phyloP scores from a whole-genome alignment of 2,329 filamentous ascomycete genomes.

The Hymenoscyphus repandus region DNA sequence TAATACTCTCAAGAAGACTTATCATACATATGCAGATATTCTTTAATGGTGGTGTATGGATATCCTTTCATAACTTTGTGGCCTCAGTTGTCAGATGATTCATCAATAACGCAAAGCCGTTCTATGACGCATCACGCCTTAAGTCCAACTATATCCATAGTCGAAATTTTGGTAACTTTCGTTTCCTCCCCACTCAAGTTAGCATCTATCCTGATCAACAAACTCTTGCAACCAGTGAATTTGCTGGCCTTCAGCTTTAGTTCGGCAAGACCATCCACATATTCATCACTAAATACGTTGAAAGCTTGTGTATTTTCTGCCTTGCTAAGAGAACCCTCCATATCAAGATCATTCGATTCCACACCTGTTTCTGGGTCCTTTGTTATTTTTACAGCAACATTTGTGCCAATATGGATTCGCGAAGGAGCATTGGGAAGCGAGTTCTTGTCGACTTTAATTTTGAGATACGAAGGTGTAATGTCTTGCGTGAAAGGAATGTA shows the following conservation, averaged over 20 bases:
- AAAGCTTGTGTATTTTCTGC: constrained; percentile 26
- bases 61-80: too few relatives aligned
- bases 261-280: constrained; percentile 22
- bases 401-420: constrained; percentile 23
- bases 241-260: constrained; percentile 28
- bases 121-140: constrained; percentile 16
- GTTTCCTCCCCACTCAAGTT: constrained; percentile 27
- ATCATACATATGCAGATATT: too few relatives aligned
- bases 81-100: too few relatives aligned
- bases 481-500: constrained; percentile 23
- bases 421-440: constrained; percentile 22
- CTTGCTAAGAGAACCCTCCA: constrained; percentile 22
- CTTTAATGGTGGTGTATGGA: too few relatives aligned
- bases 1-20: too few relatives aligned
- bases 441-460: constrained; percentile 21
- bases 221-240: constrained; percentile 25
- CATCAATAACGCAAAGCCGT: too few relatives aligned
- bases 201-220: constrained; percentile 26
- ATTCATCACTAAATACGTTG: constrained; percentile 28
- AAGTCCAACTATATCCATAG: constrained; percentile 24
- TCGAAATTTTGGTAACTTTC: constrained; percentile 22
- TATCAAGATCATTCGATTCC: constrained; percentile 23
- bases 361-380: constrained; percentile 18
- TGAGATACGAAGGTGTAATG: constrained; percentile 20
- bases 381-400: constrained; percentile 19